phyloP scores from a whole-genome alignment of 352 stramenopile genomes.

The Phytophthora pistaciae region DNA sequence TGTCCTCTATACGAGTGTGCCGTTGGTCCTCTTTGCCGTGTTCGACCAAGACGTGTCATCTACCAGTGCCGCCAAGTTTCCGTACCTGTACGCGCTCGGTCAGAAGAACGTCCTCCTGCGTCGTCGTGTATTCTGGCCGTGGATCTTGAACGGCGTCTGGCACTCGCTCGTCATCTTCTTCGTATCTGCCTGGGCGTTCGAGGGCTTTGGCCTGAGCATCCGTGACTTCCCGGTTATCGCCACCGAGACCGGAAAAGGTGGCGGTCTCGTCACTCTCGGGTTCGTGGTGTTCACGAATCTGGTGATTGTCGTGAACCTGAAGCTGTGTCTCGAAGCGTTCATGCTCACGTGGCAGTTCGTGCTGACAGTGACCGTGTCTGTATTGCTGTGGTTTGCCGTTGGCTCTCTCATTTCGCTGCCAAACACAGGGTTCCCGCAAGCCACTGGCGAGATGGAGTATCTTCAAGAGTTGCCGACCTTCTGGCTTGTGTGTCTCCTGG shows the following conservation, averaged over 20 bases:
- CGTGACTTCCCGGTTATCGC: slow-evolving; percentile 41
- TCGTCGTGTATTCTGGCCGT: slow-evolving; percentile 82
- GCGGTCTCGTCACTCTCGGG: slow-evolving; percentile 71
- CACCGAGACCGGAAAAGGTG: slow-evolving; percentile 51
- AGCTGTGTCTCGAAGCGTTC: slow-evolving; percentile 80
- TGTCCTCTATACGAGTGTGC: slow-evolving; percentile 81
- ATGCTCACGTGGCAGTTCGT: slow-evolving; percentile 80
- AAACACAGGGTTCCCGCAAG: slow-evolving; percentile 61
- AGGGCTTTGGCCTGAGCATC: slow-evolving; percentile 45
- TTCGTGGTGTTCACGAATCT: slow-evolving; percentile 87
- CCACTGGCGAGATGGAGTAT: slow-evolving; percentile 76
- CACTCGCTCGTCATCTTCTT: slow-evolving; percentile 88
- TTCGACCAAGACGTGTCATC: slow-evolving; percentile 84
- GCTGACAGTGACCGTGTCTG: slow-evolving; percentile 58
- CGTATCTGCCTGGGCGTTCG: slow-evolving; percentile 73
- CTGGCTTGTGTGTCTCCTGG: slow-evolving; percentile 67
- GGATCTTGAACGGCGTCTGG: slow-evolving; percentile 86
- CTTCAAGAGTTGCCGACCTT: slow-evolving; percentile 66
- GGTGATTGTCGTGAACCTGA: slow-evolving; percentile 82
- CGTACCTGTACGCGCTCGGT: slow-evolving; percentile 71
- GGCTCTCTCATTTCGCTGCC: slow-evolving; percentile 67
- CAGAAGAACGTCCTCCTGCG: slow-evolving; percentile 72
- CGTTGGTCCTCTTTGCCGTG: slow-evolving; percentile 80
- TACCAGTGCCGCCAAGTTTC: slow-evolving; percentile 69
- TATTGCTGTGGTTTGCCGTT: slow-evolving; percentile 74